Conservation (phyloP, 2,329 filamentous ascomycete species). For the Aspergillus fructus region DNA sequence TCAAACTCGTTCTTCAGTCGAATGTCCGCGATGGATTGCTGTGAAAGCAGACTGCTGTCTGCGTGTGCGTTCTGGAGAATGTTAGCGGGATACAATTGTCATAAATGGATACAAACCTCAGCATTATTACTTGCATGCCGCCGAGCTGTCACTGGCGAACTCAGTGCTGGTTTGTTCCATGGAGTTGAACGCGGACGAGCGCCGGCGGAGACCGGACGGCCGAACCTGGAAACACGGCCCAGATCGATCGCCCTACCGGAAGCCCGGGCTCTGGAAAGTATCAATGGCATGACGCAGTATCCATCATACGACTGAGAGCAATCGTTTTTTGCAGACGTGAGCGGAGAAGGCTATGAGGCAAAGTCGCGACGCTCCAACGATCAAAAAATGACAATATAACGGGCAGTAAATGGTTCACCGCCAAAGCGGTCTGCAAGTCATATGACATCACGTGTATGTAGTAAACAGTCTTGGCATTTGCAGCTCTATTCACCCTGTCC, state of each 20-base stretch:
- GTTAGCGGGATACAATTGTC: background rate
- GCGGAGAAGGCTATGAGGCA: background rate
- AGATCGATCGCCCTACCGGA: constrained; percentile 8
- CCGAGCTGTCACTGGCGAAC: background rate
- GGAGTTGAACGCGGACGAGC: background rate
- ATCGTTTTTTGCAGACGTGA: background rate
- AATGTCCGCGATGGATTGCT: constrained; percentile 26
- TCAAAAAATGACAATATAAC: background rate
- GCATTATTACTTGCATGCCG: constrained; percentile 1
- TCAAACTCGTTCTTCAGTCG: constrained; percentile 35
- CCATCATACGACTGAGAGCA: constrained; percentile 13
- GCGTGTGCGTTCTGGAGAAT: background rate
- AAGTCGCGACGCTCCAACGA: background rate
- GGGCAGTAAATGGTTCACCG: background rate
- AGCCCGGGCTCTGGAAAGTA: constrained; percentile 20
- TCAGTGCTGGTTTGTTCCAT: background rate
- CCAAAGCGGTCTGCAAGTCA: background rate
- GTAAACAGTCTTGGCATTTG: background rate
- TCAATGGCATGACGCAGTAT: constrained; percentile 22
- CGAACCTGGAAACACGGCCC: background rate
- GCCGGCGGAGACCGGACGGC: constrained; percentile 1
- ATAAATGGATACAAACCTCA: background rate
- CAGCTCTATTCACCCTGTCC: too few species aligned
- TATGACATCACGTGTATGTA: background rate
- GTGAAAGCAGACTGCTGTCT: constrained; percentile 6